Evolutionary conservation across 345 rosid genomes (phyloP).

Genomic region (Salix caprea): DNA sequence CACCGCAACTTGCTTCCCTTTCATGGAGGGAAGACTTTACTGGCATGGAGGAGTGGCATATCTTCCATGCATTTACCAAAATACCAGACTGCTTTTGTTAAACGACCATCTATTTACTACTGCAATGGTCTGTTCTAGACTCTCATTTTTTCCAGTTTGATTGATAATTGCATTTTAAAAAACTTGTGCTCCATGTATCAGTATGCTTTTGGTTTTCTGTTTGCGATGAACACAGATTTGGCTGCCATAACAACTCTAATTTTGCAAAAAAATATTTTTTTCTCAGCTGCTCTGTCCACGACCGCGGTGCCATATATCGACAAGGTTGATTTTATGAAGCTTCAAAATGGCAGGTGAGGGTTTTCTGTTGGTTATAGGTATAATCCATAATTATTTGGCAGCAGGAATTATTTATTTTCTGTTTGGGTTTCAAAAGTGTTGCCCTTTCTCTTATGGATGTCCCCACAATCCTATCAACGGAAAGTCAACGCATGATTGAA

Average conservation of each 20-base stretch:
- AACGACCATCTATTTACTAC: constrained; percentile 44
- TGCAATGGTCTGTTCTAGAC: constrained; percentile 96
- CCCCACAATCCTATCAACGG: background rate
- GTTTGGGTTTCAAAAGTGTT: background rate
- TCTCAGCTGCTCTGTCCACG: constrained; percentile 60
- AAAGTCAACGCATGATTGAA: background rate
- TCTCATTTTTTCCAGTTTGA: constrained; percentile 49
- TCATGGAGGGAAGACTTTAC: constrained; percentile 54
- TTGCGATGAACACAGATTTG: background rate
- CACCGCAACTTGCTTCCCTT: constrained; percentile 51
- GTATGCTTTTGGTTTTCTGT: background rate
- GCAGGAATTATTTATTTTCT: background rate
- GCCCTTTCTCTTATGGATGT: background rate
- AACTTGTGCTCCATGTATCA: background rate
- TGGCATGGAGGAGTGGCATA: constrained; percentile 63
- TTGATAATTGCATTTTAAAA: constrained; percentile 22
- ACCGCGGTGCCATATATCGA: constrained; percentile 53
- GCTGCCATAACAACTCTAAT: background rate
- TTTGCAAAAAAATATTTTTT: background rate
- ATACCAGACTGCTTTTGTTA: constrained; percentile 56
- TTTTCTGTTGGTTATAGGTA: background rate
- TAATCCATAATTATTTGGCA: background rate
- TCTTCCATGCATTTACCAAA: constrained; percentile 68
- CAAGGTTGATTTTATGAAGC: constrained; percentile 69
- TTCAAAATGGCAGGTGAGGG: constrained; percentile 92